Evolutionary conservation across 164 flowering plant genomes (phyloP).

Genomic region (Berberis thunbergii): DNA sequence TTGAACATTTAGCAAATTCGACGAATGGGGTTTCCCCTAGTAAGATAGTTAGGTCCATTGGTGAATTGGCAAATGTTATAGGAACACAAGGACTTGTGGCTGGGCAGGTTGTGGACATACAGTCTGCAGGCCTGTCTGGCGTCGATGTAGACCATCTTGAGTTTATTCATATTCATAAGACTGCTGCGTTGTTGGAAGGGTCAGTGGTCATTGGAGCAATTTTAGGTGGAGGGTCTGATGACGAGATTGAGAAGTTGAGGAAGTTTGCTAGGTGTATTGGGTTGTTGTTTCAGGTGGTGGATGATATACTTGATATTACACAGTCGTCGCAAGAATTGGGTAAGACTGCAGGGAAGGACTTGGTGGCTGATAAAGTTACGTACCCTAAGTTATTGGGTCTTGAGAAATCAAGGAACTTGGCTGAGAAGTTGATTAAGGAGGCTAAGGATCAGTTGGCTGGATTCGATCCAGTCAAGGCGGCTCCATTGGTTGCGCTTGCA

Average conservation of each 20-base stretch:
- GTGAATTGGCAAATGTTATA: conserved; percentile 48
- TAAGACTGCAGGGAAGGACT: conserved; percentile 75
- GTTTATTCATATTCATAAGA: conserved; percentile 65
- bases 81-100: conserved; percentile 72
- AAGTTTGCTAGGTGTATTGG: conserved; percentile 54
- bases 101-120: conserved; percentile 66
- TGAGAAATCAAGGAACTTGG: conserved; percentile 57
- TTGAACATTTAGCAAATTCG: conserved; percentile 49
- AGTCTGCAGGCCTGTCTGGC: conserved; percentile 36
- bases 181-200: conserved; percentile 58
- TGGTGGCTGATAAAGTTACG: conserved; percentile 58
- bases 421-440: conserved; percentile 41
- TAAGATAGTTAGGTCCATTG: conserved; percentile 37
- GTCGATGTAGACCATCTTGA: conserved; percentile 56
- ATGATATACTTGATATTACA: conserved; percentile 69
- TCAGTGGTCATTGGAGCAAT: conserved; percentile 70
- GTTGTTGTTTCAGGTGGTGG: conserved; percentile 72
- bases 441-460: conserved; percentile 43
- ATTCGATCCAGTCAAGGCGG: conserved; percentile 50
- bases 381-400: conserved; percentile 67
- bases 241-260: conserved; percentile 50
- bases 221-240: conserved; percentile 56
- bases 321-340: conserved; percentile 62
- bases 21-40: conserved; percentile 36
- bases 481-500: conserved; percentile 57